phyloP scores from a whole-genome alignment of 2,329 filamentous ascomycete genomes.

The Juglanconis oblonga region DNA sequence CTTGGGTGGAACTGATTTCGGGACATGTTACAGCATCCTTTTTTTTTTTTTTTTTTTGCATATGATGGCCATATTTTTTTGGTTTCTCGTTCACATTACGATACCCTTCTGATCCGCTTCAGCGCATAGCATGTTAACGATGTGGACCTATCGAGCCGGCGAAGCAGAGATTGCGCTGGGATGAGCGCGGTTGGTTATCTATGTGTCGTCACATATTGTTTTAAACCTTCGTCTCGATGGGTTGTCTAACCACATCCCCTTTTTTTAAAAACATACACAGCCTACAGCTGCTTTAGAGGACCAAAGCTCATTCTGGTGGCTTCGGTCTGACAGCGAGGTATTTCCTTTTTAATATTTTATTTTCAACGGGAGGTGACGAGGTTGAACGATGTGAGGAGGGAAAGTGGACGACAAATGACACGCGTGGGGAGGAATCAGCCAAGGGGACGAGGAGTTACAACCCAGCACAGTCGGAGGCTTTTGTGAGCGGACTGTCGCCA shows the following conservation, averaged over 20 bases:
- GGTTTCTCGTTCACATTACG: constrained; percentile 32
- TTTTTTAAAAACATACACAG: constrained; percentile 13
- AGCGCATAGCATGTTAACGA: constrained; percentile 25
- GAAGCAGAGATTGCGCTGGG: constrained; percentile 11
- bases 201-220: constrained; percentile 19
- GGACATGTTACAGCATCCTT: constrained; percentile 22
- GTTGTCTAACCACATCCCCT: constrained; percentile 4
- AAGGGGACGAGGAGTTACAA: constrained; percentile 19
- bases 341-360: constrained; percentile 25
- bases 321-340: constrained; percentile 26
- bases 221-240: constrained; percentile 16
- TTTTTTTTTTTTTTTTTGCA: constrained; percentile 23
- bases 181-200: constrained; percentile 16
- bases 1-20: constrained; percentile 82
- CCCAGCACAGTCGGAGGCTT: constrained; percentile 8
- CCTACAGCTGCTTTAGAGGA: constrained; percentile 24
- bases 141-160: constrained; percentile 25
- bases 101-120: constrained; percentile 41
- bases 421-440: constrained; percentile 17
- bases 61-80: constrained; percentile 23
- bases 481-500: constrained; percentile 2
- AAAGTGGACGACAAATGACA: constrained; percentile 9
- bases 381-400: constrained; percentile 13
- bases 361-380: constrained; percentile 18
- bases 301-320: constrained; percentile 32